Evolutionary conservation across 2,329 filamentous ascomycete species (phyloP), one percentile per base, ranked within the genome.

Genomic region (Penicillium sp.): DNA sequence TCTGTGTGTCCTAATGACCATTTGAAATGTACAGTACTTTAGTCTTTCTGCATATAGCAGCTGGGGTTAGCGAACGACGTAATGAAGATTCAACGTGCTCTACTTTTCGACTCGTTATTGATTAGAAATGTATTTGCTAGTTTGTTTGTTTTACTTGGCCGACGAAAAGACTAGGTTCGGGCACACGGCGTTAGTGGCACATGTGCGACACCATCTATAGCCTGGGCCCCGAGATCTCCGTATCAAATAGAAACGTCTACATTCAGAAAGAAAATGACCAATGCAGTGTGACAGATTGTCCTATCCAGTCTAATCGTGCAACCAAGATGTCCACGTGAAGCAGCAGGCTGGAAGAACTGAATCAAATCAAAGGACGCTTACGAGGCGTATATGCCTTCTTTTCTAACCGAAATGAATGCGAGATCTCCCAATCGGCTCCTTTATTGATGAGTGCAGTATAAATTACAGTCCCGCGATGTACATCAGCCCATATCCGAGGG

Each of bases 401-500:
- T 11, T 20, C 31, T 18, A 13, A 2, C 35, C 7, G 9, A 38
- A 20, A 3, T 38, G 18, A 38, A 38, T 6, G 8, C 4, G 35
- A 20, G 10, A 1, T 20, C 33, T 18, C 16, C 9, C 35, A 3
- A 18, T 18, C 35, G 20, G 16, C 4, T 38, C 18, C 35, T 28
- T 28, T 11, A 13, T 13, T 13, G 35, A 38, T 20, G 18, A 20
- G 16, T 13, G n/a, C 18, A 38, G 16, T 22, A 38, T 38, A 13
- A 35, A 11, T 50, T 61, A 87, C 46, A 90, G 78, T 0, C 86
- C 85, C 10, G 82, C 86, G 44, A 90, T 78, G 58, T 87, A 79
- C 91, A 97, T 96, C 58, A 95, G 79, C 2, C 87, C 90, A 73
- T 96, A 99, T 0, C 94, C 95, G 38, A 99, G 75, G 0, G 90